Evolutionary conservation across 306 rosid genomes (phyloP), one percentile per base, ranked within the genome.

Genomic region (Quillaja saponaria): DNA sequence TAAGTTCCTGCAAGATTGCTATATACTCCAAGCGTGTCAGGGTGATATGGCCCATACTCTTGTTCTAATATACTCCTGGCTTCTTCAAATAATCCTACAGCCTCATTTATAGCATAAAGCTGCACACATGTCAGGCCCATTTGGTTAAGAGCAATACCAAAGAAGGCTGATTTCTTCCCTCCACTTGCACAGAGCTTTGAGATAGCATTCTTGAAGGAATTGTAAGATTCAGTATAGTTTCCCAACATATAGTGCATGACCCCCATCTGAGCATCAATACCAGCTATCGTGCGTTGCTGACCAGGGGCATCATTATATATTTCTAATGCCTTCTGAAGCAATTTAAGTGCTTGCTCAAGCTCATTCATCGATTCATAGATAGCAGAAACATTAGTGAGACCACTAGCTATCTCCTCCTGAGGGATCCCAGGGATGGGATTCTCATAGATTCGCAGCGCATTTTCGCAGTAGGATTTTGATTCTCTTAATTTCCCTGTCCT

Each of bases 231-330:
- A 19, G 71, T 58, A 61, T 87, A 87, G 58, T 80, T 85, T 58
- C 72, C 96, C 74, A 89, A 55, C 82, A 82, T 71, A 66, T 85
- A 89, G 78, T 85, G 55, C 80, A 90, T 73, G 61, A 87, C 97
- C 61, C 99, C 99, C 78, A 87, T 78, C 79, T 94, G 99, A 50
- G 99, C 99, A 77, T 94, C 96, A 62, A 94, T 85, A 58, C 99
- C 95, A 15, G 96, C 96, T 34, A 94, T 68, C 34, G 91, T 83
- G 76, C 72, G 85, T 41, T 85, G 89, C 64, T 90, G 97, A 34
- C 99, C 86, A 8, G 97, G 90, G 42, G 85, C 86, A 53, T 80
- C 80, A 16, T 71, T 82, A 44, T 85, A 76, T 74, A 87, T 87
- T 65, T 51, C 73, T 34, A 87, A 57, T 14, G 97, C 96, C 79